These are phyloP conservation scores for Skeletonema costatum DNA, from an alignment of 108 stramenopile species.

Conservation along the genomic window DNA sequence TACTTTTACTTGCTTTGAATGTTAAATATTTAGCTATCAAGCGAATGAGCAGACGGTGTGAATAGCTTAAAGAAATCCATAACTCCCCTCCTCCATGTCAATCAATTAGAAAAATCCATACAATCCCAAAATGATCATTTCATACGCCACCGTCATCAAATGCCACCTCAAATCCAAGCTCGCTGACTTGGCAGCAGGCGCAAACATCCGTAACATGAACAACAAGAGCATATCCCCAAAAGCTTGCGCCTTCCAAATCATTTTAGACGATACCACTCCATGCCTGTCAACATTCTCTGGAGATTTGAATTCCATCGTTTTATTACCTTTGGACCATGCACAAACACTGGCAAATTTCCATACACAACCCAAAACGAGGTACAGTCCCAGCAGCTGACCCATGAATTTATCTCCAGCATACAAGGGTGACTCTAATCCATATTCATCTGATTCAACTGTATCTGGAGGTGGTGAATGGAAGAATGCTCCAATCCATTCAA, in stretches of 20 bases:
- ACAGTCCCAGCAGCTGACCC: conserved; percentile 70
- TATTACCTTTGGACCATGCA: conserved; percentile 40
- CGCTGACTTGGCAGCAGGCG: conserved; percentile 66
- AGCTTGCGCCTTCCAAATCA: conserved; percentile 82
- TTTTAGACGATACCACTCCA: conserved; percentile 64
- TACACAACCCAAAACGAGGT: conserved; percentile 63
- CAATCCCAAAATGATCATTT: conserved; percentile 69
- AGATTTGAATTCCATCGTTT: conserved; percentile 26
- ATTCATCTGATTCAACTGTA: conserved; percentile 67
- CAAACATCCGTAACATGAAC: conserved; percentile 75
- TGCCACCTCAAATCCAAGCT: conserved; percentile 91
- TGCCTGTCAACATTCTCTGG: conserved; percentile 68
- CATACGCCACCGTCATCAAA: conserved; percentile 82
- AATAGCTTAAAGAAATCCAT: neutral
- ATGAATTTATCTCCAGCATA: conserved; percentile 82
- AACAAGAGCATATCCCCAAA: conserved; percentile 64
- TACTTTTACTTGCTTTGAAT: neutral
- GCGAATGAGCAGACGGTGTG: neutral
- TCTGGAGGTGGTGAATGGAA: conserved; percentile 87
- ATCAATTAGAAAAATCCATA: neutral
- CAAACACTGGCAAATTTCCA: conserved; percentile 69
- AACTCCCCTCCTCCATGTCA: neutral
- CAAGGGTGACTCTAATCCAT: conserved; percentile 71
- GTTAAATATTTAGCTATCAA: neutral
- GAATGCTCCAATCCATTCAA: conserved; percentile 88